Evolutionary conservation across 2,329 filamentous ascomycete species (phyloP).

Genomic region (Neurospora sp.): DNA sequence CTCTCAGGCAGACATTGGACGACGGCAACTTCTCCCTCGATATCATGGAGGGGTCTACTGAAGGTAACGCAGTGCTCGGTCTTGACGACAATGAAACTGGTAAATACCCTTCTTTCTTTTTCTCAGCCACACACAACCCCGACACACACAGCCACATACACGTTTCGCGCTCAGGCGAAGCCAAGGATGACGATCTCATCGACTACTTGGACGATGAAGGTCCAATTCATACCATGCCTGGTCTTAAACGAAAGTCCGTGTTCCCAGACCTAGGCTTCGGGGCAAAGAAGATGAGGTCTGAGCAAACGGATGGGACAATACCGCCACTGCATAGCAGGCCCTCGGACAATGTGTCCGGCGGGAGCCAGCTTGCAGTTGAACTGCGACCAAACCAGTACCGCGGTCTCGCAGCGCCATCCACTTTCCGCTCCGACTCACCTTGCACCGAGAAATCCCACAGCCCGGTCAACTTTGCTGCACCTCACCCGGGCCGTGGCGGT

Average conservation of each 20-base stretch:
- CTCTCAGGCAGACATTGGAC: slow-evolving; percentile 2
- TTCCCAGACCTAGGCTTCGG: neutral
- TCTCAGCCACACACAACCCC: neutral
- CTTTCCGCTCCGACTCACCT: neutral
- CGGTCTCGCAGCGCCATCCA: neutral
- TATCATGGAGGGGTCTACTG: neutral
- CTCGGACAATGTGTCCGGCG: neutral
- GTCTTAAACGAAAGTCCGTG: slow-evolving; percentile 1
- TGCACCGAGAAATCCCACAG: neutral
- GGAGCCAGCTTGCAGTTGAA: neutral
- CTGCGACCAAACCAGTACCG: neutral
- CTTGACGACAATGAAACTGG: slow-evolving; percentile 11
- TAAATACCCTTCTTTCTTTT: slow-evolving; percentile 12
- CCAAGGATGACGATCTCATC: slow-evolving; percentile 16
- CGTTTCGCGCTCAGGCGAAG: neutral
- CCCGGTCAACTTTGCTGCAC: neutral
- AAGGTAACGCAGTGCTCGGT: neutral
- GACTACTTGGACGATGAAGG: slow-evolving; percentile 24
- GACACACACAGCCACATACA: neutral
- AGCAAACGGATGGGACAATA: neutral
- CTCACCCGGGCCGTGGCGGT: neutral
- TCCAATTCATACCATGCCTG: neutral
- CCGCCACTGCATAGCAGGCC: neutral
- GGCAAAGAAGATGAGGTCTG: neutral
- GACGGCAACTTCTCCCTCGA: neutral